phyloP scores from a whole-genome alignment of 345 rosid species.

The Corymbia maculata region DNA sequence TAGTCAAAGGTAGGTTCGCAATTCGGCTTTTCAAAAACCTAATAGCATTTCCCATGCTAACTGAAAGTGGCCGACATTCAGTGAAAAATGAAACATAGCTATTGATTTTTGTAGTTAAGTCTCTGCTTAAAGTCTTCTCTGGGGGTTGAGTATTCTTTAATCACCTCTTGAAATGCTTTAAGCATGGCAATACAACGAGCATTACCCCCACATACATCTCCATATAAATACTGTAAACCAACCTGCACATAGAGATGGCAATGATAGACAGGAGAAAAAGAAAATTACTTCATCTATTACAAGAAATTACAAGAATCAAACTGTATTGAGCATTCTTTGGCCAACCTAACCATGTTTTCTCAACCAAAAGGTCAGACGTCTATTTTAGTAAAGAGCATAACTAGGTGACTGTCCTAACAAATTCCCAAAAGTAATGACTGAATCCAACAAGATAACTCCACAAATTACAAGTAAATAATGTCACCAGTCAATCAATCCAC shows the following conservation, averaged over 20 bases:
- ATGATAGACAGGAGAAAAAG: background rate
- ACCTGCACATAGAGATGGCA: constrained; percentile 30
- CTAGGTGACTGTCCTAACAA: background rate
- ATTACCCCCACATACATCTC: constrained; percentile 85
- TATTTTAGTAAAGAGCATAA: background rate
- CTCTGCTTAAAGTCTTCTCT: constrained; percentile 69
- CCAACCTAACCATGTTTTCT: background rate
- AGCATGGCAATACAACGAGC: constrained; percentile 99
- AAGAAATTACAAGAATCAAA: background rate
- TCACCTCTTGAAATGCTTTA: constrained; percentile 79
- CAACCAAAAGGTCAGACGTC: background rate
- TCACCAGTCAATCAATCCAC: background rate
- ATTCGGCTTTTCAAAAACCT: constrained; percentile 68
- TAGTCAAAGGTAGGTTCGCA: constrained; percentile 58
- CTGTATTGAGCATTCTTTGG: background rate
- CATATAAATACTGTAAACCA: constrained; percentile 80
- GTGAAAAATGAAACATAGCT: constrained; percentile 81
- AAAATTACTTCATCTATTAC: background rate
- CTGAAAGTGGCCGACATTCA: constrained; percentile 85
- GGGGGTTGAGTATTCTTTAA: constrained; percentile 77
- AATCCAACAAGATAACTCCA: background rate
- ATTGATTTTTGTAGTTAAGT: constrained; percentile 75
- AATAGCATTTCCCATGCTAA: constrained; percentile 95
- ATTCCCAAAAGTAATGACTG: background rate
- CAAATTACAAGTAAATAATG: background rate